These are phyloP conservation scores for Leptographium galeiforme DNA, from an alignment of 2,329 filamentous ascomycete genomes.

Conservation along the genomic window DNA sequence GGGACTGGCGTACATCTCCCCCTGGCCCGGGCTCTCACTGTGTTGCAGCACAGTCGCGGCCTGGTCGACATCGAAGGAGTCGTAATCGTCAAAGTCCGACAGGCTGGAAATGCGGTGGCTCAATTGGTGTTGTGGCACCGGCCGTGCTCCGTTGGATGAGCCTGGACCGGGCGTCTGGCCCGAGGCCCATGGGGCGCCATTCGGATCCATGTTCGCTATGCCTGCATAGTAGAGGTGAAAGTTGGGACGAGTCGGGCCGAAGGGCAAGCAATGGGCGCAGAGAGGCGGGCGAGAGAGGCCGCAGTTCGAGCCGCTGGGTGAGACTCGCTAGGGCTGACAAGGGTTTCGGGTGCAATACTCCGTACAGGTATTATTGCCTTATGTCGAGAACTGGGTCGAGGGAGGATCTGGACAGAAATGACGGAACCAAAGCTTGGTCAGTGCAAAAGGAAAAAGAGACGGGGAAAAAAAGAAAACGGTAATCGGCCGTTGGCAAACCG, in stretches of 20 bases:
- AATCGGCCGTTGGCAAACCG: too few species aligned
- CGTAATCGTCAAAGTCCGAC: constrained; percentile 18
- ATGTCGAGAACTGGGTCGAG: too few species aligned
- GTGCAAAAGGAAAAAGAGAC: not conserved
- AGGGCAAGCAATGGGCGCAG: not conserved
- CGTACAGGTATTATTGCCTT: too few species aligned
- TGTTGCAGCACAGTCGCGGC: constrained; percentile 8
- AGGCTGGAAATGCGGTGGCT: constrained; percentile 16
- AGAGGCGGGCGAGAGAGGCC: not conserved
- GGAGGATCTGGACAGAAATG: too few species aligned
- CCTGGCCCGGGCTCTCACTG: not conserved
- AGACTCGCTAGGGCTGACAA: too few species aligned
- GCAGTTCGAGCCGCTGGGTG: not conserved
- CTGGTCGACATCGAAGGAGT: constrained; percentile 37
- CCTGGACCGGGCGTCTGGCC: not conserved
- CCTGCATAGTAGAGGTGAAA: not conserved
- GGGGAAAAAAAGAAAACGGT: not conserved
- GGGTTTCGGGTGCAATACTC: too few species aligned
- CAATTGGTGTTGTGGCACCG: not conserved
- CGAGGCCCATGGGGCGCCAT: constrained; percentile 2
- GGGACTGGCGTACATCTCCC: not conserved
- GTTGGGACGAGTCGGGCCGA: not conserved
- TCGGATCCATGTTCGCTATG: constrained; percentile 7
- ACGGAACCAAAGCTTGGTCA: too few species aligned
- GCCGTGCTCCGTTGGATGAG: not conserved